These are phyloP conservation scores for Ophiocordyceps unilateralis DNA, from an alignment of 2,329 filamentous ascomycete species.

Conservation along the genomic window DNA sequence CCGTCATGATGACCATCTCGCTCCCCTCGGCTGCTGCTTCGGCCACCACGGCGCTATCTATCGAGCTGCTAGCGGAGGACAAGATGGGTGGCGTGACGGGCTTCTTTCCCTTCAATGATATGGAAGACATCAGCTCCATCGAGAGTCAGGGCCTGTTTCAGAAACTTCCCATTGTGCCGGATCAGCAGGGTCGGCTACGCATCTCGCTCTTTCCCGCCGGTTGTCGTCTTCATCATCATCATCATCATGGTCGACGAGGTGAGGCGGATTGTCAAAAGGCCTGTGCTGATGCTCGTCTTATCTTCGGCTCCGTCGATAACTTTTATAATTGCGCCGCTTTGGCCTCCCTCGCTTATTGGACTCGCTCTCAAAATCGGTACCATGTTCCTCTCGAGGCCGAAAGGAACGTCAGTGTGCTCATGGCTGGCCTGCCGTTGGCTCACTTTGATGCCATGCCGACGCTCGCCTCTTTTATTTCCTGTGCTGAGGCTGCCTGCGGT, in stretches of 20 bases:
- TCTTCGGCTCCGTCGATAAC: slow-evolving; percentile 19
- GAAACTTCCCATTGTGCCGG: slow-evolving; percentile 14
- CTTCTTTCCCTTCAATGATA: slow-evolving; percentile 21
- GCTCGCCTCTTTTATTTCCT: slow-evolving; percentile 15
- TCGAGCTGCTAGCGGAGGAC: neutral
- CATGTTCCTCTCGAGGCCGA: slow-evolving; percentile 16
- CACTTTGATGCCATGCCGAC: slow-evolving; percentile 14
- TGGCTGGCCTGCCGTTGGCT: slow-evolving; percentile 15
- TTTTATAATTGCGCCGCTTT: slow-evolving; percentile 22
- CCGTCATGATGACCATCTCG: neutral
- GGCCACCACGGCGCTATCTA: neutral
- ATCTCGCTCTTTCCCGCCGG: slow-evolving; percentile 16
- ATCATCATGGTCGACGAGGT: slow-evolving; percentile 2
- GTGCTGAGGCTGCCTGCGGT: slow-evolving; percentile 17
- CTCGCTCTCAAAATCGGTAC: slow-evolving; percentile 10
- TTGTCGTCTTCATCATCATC: slow-evolving; percentile 13
- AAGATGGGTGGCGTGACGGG: slow-evolving; percentile 14
- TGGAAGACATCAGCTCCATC: slow-evolving; percentile 12
- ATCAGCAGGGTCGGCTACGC: slow-evolving; percentile 13
- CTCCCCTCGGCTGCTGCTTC: neutral
- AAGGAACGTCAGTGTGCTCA: slow-evolving; percentile 17
- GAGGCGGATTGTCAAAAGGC: slow-evolving; percentile 12
- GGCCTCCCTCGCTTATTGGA: slow-evolving; percentile 17
- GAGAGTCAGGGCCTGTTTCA: slow-evolving; percentile 13
- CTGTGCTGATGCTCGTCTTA: slow-evolving; percentile 11